Evolutionary conservation across 768 basidiomycete genomes (phyloP).

Genomic region (Rickenella mellea): DNA sequence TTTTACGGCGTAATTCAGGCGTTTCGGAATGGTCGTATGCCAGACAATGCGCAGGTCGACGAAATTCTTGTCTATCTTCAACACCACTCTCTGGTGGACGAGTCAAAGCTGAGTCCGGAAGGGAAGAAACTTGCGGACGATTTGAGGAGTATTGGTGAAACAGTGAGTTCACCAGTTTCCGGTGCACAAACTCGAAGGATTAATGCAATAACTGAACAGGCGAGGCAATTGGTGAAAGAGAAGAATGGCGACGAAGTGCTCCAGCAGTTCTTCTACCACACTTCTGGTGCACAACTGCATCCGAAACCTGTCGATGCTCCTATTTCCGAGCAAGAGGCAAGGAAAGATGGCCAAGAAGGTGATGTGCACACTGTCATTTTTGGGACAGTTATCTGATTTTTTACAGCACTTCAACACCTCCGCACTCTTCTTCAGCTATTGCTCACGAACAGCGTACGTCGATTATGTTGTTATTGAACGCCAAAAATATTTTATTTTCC

Average conservation of each 20-base stretch:
- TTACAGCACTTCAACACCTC: conserved; percentile 33
- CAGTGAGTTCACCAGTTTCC: conserved; percentile 11
- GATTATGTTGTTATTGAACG: no score
- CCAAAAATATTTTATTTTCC: no score
- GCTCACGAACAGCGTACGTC: conserved; percentile 38
- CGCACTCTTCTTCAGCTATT: conserved; percentile 36
- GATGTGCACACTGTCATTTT: not conserved
- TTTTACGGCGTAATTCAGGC: conserved; percentile 36
- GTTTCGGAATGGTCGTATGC: conserved; percentile 30
- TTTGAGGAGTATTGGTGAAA: conserved; percentile 29
- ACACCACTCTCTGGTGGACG: conserved; percentile 25
- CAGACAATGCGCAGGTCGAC: conserved; percentile 32
- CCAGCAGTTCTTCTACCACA: conserved; percentile 34
- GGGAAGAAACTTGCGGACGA: conserved; percentile 31
- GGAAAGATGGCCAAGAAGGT: conserved; percentile 14
- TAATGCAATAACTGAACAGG: conserved; percentile 1
- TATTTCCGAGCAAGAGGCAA: conserved; percentile 26
- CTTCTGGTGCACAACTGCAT: conserved; percentile 21
- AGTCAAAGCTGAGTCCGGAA: conserved; percentile 30
- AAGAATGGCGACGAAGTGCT: conserved; percentile 39
- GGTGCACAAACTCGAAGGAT: not conserved
- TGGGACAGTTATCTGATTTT: no score
- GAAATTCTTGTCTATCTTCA: conserved; percentile 29
- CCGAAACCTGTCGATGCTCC: conserved; percentile 22
- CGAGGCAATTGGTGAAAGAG: conserved; percentile 26